Conservation (phyloP, 1,284 basidiomycete genomes). For the Ustilago nuda region DNA sequence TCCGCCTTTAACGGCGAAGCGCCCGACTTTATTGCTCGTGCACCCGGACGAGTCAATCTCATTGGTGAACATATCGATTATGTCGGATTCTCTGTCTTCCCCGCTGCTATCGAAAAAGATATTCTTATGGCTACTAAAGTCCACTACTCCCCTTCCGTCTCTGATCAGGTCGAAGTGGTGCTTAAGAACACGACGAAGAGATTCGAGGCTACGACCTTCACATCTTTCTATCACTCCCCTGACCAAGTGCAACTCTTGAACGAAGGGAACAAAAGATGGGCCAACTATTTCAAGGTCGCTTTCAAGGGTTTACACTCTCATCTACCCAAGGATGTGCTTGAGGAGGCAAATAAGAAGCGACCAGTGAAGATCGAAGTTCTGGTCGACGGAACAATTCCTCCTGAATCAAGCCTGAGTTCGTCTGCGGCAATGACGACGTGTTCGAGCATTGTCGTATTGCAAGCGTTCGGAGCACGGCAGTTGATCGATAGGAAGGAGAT, state of each 20-base stretch:
- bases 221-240: slow-evolving; percentile 40
- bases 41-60: slow-evolving; percentile 66
- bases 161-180: slow-evolving; percentile 25
- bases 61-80: slow-evolving; percentile 68
- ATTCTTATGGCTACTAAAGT: slow-evolving; percentile 66
- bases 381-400: slow-evolving; percentile 66
- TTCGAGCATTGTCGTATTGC: slow-evolving; percentile 61
- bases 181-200: slow-evolving; percentile 58
- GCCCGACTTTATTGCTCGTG: slow-evolving; percentile 65
- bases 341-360: slow-evolving; percentile 15
- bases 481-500: slow-evolving; percentile 59
- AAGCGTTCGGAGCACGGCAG: slow-evolving; percentile 58
- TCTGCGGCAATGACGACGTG: slow-evolving; percentile 67
- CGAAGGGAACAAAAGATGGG: slow-evolving; percentile 62
- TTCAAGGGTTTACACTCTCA: slow-evolving; percentile 65
- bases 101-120: slow-evolving; percentile 67
- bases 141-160: slow-evolving; percentile 8
- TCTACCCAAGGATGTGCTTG: slow-evolving; percentile 42
- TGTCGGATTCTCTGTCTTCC: slow-evolving; percentile 65
- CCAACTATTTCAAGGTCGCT: slow-evolving; percentile 68
- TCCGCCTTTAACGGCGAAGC: slow-evolving; percentile 23
- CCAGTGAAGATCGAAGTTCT: slow-evolving; percentile 59
- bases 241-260: slow-evolving; percentile 51
- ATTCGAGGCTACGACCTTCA: slow-evolving; percentile 52
- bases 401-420: slow-evolving; percentile 60